These are phyloP conservation scores for Musa balbisiana DNA, from an alignment of 202 grass and related monocot species.

Conservation along the genomic window DNA sequence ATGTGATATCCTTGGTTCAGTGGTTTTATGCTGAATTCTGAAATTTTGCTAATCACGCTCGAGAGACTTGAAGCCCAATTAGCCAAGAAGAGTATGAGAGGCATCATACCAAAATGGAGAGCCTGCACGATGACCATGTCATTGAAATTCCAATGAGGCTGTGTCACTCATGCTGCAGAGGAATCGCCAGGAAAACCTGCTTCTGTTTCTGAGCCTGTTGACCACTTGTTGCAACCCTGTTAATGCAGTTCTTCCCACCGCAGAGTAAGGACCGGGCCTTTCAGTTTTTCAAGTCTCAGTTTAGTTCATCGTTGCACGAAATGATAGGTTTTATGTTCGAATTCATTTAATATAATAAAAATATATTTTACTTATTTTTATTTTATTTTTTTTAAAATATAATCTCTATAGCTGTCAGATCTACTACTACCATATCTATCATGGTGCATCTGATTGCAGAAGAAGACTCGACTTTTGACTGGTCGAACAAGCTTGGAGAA, in stretches of 20 bases:
- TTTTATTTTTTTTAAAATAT: too few species aligned
- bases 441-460: conserved; percentile 20
- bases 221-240: conserved; percentile 4
- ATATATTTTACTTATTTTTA: too few species aligned
- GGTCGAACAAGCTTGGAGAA: conserved; percentile 31
- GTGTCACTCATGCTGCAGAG: conserved; percentile 52
- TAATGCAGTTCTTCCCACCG: conserved; percentile 27
- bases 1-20: too few species aligned
- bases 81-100: conserved; percentile 9
- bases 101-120: conserved; percentile 39
- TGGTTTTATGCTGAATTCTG: too few species aligned
- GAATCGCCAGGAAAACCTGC: conserved; percentile 32
- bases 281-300: too few species aligned
- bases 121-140: conserved; percentile 43
- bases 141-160: conserved; percentile 64
- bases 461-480: conserved; percentile 8
- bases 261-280: conserved; percentile 15
- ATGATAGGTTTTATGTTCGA: too few species aligned
- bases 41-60: too few species aligned
- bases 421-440: too few species aligned
- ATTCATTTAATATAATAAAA: too few species aligned
- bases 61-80: background rate
- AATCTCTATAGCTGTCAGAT: too few species aligned
- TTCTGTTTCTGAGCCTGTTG: conserved; percentile 24
- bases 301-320: too few species aligned